Percentiles rank a stretch among this genome's conserved stretches.
Evolutionary conservation across 1,139 yeast genomes (phyloP).

Genomic region (Hansenula anomala): DNA sequence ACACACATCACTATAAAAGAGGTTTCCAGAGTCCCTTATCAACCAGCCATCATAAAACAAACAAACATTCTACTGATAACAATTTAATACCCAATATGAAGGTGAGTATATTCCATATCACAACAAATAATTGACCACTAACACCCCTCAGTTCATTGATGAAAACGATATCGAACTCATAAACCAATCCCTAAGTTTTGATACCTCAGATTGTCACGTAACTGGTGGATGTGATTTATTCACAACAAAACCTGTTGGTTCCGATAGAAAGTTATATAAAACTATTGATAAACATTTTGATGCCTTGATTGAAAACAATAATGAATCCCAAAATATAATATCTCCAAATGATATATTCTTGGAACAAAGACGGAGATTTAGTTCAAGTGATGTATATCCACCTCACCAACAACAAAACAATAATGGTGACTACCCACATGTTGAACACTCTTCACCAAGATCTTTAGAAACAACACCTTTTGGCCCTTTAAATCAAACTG

Average conservation of each 20-base stretch:
- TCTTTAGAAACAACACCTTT: conserved; percentile 67
- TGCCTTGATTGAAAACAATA: conserved; percentile 43
- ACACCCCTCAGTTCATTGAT: conserved; percentile 64
- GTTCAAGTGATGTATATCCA: conserved; percentile 13
- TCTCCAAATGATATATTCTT: conserved; percentile 15
- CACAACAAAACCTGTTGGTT: conserved; percentile 88
- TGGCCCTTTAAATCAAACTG: conserved; percentile 82
- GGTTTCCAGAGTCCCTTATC: too few species aligned
- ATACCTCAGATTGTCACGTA: conserved; percentile 80
- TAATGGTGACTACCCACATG: neutral
- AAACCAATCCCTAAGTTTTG: conserved; percentile 82
- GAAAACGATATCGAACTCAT: conserved; percentile 87
- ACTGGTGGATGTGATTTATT: conserved; percentile 93
- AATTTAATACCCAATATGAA: neutral
- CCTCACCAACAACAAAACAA: neutral
- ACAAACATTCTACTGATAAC: too few species aligned
- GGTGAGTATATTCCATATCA: neutral
- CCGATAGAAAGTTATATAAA: conserved; percentile 84
- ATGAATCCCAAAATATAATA: conserved; percentile 6
- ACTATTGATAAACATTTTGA: conserved; percentile 80
- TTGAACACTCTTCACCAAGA: conserved; percentile 13
- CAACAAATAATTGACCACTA: neutral
- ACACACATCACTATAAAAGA: too few species aligned
- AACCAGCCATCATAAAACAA: too few species aligned
- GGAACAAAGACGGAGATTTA: conserved; percentile 21